Percentiles rank a stretch among this genome's conserved stretches.
These are phyloP conservation scores for Xerocomellus dryophilus DNA, from an alignment of 768 basidiomycete genomes.

Conservation along the genomic window DNA sequence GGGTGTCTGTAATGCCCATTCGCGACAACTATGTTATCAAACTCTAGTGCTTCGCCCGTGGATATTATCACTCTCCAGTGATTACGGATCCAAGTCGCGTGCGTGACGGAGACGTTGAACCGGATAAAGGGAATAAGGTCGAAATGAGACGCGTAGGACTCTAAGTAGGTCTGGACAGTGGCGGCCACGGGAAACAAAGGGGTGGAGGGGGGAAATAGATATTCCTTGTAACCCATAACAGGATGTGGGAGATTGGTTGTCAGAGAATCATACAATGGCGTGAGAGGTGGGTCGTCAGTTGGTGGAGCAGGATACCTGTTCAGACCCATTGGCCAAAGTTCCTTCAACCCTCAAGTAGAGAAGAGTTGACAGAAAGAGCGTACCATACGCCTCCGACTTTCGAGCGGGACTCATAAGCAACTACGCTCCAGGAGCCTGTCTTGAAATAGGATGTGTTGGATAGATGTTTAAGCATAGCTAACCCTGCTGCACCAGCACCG, in stretches of 20 bases:
- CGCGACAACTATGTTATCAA: slow-evolving; percentile 68
- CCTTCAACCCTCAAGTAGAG: neutral
- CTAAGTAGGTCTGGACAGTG: slow-evolving; percentile 65
- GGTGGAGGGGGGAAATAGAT: slow-evolving; percentile 68
- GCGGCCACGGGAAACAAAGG: slow-evolving; percentile 64
- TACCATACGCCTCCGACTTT: slow-evolving; percentile 79
- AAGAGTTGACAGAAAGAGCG: slow-evolving; percentile 16
- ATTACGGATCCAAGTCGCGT: slow-evolving; percentile 38
- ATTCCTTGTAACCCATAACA: slow-evolving; percentile 64
- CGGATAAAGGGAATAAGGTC: slow-evolving; percentile 58
- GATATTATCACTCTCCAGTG: slow-evolving; percentile 52
- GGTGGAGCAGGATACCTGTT: slow-evolving; percentile 56
- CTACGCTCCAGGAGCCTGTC: slow-evolving; percentile 58
- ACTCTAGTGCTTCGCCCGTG: slow-evolving; percentile 36
- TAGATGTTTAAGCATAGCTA: slow-evolving; percentile 65
- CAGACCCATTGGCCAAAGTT: neutral
- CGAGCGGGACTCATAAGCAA: slow-evolving; percentile 61
- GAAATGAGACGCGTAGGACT: slow-evolving; percentile 62
- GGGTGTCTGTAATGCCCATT: slow-evolving; percentile 76
- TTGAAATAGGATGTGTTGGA: slow-evolving; percentile 56
- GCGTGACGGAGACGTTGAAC: slow-evolving; percentile 55
- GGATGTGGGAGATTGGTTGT: slow-evolving; percentile 83
- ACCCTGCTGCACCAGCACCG: slow-evolving; percentile 74
- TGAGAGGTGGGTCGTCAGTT: slow-evolving; percentile 50
- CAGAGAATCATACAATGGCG: slow-evolving; percentile 75